Evolutionary conservation across 192 early-diverging fungal species (phyloP).

Genomic region (Bifiguratus adelaidae): DNA sequence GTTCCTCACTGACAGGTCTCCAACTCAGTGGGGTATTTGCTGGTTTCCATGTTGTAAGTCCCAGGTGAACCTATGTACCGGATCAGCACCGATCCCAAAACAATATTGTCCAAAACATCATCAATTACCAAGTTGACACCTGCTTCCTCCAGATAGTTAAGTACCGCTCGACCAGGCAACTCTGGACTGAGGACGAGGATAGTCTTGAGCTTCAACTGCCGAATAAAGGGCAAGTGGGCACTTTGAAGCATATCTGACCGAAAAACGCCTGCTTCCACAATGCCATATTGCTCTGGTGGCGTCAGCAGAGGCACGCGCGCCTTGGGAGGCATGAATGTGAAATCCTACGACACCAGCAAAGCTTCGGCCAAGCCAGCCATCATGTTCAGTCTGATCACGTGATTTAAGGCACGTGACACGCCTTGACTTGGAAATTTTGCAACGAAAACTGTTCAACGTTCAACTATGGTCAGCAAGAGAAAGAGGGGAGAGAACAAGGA

Average conservation of each 20-base stretch:
- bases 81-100: too few relatives aligned
- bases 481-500: background rate
- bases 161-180: conserved; percentile 60
- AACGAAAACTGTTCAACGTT: too few relatives aligned
- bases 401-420: too few relatives aligned
- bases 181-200: conserved; percentile 78
- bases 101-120: background rate
- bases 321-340: background rate
- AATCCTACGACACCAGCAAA: too few relatives aligned
- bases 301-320: conserved; percentile 25
- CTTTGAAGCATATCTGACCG: conserved; percentile 68
- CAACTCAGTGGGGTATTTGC: conserved; percentile 54
- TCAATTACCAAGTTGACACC: conserved; percentile 44
- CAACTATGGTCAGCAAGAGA: conserved; percentile 2
- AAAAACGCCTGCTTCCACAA: conserved; percentile 83
- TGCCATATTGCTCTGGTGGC: conserved; percentile 80
- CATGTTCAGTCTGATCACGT: too few relatives aligned
- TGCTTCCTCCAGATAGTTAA: conserved; percentile 64
- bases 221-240: conserved; percentile 70
- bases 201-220: conserved; percentile 65
- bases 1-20: conserved; percentile 89
- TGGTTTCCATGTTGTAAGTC: conserved; percentile 55
- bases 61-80: conserved; percentile 35
- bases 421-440: too few relatives aligned
- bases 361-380: too few relatives aligned